phyloP scores from a whole-genome alignment of 352 stramenopile species.

The Globisporangium paddicum region DNA sequence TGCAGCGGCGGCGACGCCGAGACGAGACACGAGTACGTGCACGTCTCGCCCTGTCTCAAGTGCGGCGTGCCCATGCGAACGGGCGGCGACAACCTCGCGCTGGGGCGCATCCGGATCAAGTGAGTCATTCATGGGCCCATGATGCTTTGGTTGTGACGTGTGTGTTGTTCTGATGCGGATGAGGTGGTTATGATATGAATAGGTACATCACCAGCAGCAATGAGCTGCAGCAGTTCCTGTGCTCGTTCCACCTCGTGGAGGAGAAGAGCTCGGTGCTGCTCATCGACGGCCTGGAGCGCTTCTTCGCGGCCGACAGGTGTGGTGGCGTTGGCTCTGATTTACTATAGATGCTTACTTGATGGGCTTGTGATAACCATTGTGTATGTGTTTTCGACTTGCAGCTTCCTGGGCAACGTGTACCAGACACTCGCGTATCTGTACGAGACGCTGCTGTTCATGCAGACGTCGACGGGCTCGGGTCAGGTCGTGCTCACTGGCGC shows the following conservation, averaged over 20 bases:
- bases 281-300: constrained; percentile 50
- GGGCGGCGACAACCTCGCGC: constrained; percentile 39
- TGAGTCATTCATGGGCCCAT: too few species aligned
- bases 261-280: constrained; percentile 45
- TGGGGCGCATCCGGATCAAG: constrained; percentile 63
- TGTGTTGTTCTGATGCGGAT: background rate
- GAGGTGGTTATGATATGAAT: background rate
- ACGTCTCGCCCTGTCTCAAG: constrained; percentile 35
- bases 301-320: constrained; percentile 42
- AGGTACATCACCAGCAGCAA: constrained; percentile 38
- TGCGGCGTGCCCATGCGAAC: constrained; percentile 43
- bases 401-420: constrained; percentile 41
- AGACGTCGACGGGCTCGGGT: constrained; percentile 24
- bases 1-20: constrained; percentile 23
- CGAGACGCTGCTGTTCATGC: constrained; percentile 52
- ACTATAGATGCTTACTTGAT: background rate
- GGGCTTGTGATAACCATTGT: background rate
- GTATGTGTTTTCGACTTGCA: background rate
- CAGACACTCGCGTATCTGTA: constrained; percentile 55
- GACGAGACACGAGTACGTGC: constrained; percentile 16
- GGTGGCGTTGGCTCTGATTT: background rate
- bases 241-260: constrained; percentile 47
- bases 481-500: constrained; percentile 24
- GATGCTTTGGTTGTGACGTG: too few species aligned
- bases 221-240: constrained; percentile 60